Evolutionary conservation across 345 rosid genomes (phyloP).

Genomic region (Xanthoceras sorbifolium): DNA sequence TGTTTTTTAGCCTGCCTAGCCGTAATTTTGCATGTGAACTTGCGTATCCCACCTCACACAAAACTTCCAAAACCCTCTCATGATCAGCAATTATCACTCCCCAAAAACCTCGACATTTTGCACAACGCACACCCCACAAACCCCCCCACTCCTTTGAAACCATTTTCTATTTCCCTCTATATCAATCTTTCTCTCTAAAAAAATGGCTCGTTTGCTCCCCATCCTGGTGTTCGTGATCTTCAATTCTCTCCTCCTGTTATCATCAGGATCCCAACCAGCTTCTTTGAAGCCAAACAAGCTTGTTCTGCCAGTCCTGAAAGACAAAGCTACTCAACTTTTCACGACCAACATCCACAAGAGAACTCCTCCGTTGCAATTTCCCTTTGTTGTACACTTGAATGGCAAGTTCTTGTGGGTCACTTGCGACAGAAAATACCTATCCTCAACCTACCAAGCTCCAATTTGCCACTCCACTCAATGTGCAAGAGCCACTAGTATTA

Average conservation of each 20-base stretch:
- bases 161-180: too few relatives aligned
- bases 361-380: constrained; percentile 23
- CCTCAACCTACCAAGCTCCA: constrained; percentile 37
- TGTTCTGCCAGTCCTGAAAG: constrained; percentile 26
- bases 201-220: constrained; percentile 22
- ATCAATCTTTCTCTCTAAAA: background rate
- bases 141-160: background rate
- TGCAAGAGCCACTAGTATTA: constrained; percentile 18
- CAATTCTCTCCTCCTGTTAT: constrained; percentile 1
- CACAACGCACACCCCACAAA: background rate
- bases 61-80: constrained; percentile 2
- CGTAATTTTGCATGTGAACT: constrained; percentile 20
- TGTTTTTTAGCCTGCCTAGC: constrained; percentile 3
- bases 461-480: constrained; percentile 36
- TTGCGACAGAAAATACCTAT: constrained; percentile 29
- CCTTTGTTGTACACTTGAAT: constrained; percentile 30
- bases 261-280: background rate
- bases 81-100: constrained; percentile 1
- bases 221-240: constrained; percentile 4
- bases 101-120: constrained; percentile 5
- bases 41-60: constrained; percentile 1
- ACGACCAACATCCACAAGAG: constrained; percentile 27
- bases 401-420: constrained; percentile 29
- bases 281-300: constrained; percentile 20
- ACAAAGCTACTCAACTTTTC: constrained; percentile 28